Base-by-base conservation (phyloP, 345 rosid species). In the Cardiospermum halicacabum region DNA sequence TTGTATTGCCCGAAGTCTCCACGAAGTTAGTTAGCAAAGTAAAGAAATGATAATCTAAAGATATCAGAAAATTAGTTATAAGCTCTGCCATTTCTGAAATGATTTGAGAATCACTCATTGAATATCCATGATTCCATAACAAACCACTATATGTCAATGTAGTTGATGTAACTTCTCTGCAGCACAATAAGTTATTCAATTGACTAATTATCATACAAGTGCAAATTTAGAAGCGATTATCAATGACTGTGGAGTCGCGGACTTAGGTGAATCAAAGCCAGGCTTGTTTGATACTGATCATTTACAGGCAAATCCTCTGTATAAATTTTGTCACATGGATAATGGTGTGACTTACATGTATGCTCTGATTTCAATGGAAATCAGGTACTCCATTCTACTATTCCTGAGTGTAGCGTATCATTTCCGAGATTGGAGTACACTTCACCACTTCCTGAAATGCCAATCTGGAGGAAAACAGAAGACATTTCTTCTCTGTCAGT, bases 51-150 rank as follows among this genome's bases (percentile, higher is more conserved):
- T 93, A 97, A 62, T 93, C 91, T 3, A 93, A 96, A 15, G 99
- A 93, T 51, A 93, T 81, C 72, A 93, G 73, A 77, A 86, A 84
- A 71, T 91, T 97, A 0, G 96, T 85, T 59, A 91, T 81, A 25
- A 93, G 92, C 61, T 96, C 97, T 0, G 97, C 96, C 97, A 94
- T 88, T 69, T 88, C 89, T 9, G 99, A 92, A 62, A 91, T n/a
- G n/a, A n/a, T n/a, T n/a, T n/a, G n/a, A n/a, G n/a, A n/a, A n/a
- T n/a, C n/a, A n/a, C n/a, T n/a, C n/a, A n/a, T n/a, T n/a, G n/a
- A n/a, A n/a, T n/a, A n/a, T n/a, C n/a, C n/a, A n/a, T n/a, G n/a
- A n/a, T n/a, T n/a, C n/a, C n/a, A n/a, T n/a, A n/a, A n/a, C n/a
- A n/a, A n/a, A n/a, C n/a, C n/a, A n/a, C n/a, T n/a, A n/a, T n/a